These are phyloP conservation scores for Tuber aestivum DNA, from an alignment of 495 filamentous ascomycete species.

Conservation along the genomic window DNA sequence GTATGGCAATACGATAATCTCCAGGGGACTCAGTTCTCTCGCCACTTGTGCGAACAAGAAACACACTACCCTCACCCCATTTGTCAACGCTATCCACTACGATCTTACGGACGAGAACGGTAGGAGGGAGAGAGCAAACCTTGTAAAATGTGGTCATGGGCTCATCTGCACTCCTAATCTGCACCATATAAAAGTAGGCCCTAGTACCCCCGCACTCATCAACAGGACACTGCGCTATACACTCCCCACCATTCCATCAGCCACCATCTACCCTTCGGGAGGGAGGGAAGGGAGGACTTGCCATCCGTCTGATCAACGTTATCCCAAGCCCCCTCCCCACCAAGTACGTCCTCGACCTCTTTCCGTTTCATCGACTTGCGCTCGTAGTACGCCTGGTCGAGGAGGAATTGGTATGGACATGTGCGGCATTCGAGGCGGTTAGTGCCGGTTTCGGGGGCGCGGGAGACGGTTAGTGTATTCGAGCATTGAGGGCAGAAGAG, in stretches of 20 bases:
- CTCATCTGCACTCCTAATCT: slow-evolving; percentile 97
- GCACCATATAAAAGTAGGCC: slow-evolving; percentile 91
- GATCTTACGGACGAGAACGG: background rate
- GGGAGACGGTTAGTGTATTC: slow-evolving; percentile 74
- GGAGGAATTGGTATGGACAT: slow-evolving; percentile 79
- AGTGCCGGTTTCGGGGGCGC: slow-evolving; percentile 53
- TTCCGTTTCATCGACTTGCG: slow-evolving; percentile 66
- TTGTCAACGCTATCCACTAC: slow-evolving; percentile 8
- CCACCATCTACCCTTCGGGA: background rate
- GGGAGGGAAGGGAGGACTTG: slow-evolving; percentile 43
- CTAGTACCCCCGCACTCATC: slow-evolving; percentile 67
- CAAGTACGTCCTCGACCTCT: slow-evolving; percentile 86
- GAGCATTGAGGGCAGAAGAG: slow-evolving; percentile 88
- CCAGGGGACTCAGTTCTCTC: slow-evolving; percentile 48
- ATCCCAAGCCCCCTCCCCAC: slow-evolving; percentile 76
- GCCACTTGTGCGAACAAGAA: slow-evolving; percentile 55
- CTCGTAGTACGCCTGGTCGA: slow-evolving; percentile 68
- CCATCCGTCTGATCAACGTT: slow-evolving; percentile 75
- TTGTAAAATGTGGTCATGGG: slow-evolving; percentile 95
- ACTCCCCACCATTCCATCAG: slow-evolving; percentile 6
- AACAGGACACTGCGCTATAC: slow-evolving; percentile 65
- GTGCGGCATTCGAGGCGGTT: slow-evolving; percentile 88
- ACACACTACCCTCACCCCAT: slow-evolving; percentile 48
- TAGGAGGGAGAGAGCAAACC: slow-evolving; percentile 48
- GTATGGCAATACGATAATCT: background rate